Evolutionary conservation across 139 green algal species (phyloP).

Genomic region (Chlorella sorokiniana): DNA sequence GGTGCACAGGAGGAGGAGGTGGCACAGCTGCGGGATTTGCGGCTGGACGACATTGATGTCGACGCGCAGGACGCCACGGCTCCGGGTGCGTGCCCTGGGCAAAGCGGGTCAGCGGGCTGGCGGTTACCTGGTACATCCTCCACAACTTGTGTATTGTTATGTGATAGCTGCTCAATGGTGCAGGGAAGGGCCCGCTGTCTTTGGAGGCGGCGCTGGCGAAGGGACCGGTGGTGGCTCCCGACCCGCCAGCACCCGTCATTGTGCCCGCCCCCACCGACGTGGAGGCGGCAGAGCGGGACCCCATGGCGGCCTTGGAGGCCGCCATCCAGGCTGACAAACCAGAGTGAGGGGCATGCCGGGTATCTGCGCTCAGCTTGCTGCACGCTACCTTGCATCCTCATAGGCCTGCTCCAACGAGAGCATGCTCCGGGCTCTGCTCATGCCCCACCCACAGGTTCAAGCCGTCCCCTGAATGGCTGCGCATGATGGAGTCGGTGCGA

Average conservation of each 20-base stretch:
- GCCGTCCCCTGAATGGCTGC: conserved; percentile 23
- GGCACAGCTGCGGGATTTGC: neutral
- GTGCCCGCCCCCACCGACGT: conserved; percentile 3
- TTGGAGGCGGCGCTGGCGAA: conserved; percentile 9
- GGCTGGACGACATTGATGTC: conserved; percentile 21
- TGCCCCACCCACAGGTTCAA: neutral
- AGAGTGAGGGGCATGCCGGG: conserved; percentile 21
- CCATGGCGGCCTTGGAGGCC: conserved; percentile 6
- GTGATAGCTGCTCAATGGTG: neutral
- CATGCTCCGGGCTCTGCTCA: neutral
- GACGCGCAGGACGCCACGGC: neutral
- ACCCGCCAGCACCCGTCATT: conserved; percentile 9
- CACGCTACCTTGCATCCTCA: no score
- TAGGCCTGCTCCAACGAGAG: no score
- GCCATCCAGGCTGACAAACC: conserved; percentile 21
- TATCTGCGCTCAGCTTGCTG: neutral
- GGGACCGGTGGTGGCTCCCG: neutral
- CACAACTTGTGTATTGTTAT: no score
- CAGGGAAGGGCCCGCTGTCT: conserved; percentile 10
- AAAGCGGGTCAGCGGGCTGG: neutral
- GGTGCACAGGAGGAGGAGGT: neutral
- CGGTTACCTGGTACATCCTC: neutral
- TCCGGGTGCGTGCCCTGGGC: neutral
- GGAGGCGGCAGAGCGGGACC: conserved; percentile 1
- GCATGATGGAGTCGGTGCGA: conserved; percentile 32